Evolutionary conservation across 208 protist species (phyloP).

Genomic region (Naegleria fowleri): DNA sequence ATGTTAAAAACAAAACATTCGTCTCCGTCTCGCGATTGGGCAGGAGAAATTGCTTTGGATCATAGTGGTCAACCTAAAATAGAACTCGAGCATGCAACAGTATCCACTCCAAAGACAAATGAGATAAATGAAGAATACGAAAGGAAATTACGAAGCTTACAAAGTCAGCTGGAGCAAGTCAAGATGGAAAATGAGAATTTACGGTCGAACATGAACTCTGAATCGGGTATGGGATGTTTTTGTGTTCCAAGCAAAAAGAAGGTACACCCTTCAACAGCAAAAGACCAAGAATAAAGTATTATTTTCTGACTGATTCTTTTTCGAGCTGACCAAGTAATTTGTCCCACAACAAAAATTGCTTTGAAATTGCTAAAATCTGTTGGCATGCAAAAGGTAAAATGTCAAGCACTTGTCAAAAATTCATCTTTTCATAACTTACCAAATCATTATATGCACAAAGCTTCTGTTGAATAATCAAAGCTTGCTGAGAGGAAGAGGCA

Average conservation of each 20-base stretch:
- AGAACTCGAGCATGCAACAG: background rate
- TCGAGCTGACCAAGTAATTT: background rate
- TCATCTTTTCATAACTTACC: background rate
- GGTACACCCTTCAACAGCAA: background rate
- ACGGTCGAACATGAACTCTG: background rate
- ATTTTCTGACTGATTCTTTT: background rate
- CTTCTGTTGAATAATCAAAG: background rate
- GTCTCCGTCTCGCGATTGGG: background rate
- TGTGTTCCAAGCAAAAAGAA: background rate
- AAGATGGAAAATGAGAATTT: background rate
- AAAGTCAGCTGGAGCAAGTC: background rate
- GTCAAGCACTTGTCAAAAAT: too few relatives aligned
- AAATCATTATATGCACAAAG: background rate
- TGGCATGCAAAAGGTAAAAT: too few relatives aligned
- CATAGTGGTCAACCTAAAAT: background rate
- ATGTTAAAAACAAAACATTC: background rate
- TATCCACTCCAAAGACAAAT: background rate
- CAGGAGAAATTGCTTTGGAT: background rate
- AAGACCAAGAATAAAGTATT: background rate
- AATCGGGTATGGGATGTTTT: background rate
- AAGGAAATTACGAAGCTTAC: background rate
- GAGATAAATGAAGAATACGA: background rate
- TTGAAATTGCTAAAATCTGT: background rate
- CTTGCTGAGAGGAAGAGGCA: background rate
- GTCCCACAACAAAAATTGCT: background rate